phyloP scores from a whole-genome alignment of 352 stramenopile species.

The Phytophthora hibernalis region DNA sequence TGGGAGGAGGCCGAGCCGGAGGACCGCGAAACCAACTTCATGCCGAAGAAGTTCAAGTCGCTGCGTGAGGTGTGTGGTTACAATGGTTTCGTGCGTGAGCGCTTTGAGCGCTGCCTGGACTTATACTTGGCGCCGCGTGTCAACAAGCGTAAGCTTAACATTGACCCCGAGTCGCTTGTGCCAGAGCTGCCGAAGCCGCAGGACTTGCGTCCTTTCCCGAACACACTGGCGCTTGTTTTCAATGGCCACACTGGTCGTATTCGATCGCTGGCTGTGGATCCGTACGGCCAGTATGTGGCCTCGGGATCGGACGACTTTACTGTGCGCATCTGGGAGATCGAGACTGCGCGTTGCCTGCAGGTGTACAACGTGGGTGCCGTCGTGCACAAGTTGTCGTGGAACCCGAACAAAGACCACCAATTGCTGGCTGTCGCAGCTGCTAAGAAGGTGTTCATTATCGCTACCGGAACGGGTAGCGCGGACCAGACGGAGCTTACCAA shows the following conservation, averaged over 20 bases:
- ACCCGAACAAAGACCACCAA: constrained; percentile 96
- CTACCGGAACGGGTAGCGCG: constrained; percentile 93
- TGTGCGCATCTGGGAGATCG: constrained; percentile 97
- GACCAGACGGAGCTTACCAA: constrained; percentile 96
- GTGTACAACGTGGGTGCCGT: constrained; percentile 92
- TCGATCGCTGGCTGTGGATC: constrained; percentile 94
- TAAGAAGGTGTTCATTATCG: constrained; percentile 93
- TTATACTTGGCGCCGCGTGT: constrained; percentile 98
- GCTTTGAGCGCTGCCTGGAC: constrained; percentile 99
- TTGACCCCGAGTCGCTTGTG: constrained; percentile 97
- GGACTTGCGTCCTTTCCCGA: constrained; percentile 99
- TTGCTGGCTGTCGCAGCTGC: constrained; percentile 93
- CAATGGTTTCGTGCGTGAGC: constrained; percentile 96
- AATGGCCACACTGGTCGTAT: constrained; percentile 92
- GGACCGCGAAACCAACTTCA: constrained; percentile 97
- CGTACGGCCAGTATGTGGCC: constrained; percentile 97
- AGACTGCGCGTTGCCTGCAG: constrained; percentile 93
- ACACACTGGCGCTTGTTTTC: constrained; percentile 90
- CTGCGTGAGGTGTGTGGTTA: constrained; percentile 97
- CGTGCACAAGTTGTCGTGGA: constrained; percentile 96
- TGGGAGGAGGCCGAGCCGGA: constrained; percentile 96
- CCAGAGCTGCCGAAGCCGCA: constrained; percentile 96
- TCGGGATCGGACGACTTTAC: constrained; percentile 96
- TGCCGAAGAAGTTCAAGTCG: constrained; percentile 97
- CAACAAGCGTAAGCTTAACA: constrained; percentile 97